Conservation (phyloP, 495 filamentous ascomycete genomes). For the Neurospora sp. region DNA sequence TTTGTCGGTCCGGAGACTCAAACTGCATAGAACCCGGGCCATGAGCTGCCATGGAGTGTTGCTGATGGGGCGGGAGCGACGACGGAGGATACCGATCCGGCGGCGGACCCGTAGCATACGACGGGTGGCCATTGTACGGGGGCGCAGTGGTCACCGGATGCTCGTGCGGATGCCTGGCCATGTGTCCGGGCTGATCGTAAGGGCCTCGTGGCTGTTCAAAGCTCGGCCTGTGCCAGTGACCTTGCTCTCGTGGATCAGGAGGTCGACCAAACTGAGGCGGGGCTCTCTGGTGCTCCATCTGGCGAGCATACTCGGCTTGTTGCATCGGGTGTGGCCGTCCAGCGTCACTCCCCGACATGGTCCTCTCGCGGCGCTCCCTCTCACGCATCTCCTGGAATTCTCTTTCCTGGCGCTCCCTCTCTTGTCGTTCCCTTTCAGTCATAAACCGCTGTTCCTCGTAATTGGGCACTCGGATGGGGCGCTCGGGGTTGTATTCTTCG, state of each 20-base stretch:
- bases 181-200: conserved; percentile 29
- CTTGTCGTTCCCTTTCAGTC: conserved; percentile 27
- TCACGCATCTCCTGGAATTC: not conserved
- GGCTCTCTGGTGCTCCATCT: conserved; percentile 20
- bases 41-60: conserved; percentile 29
- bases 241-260: conserved; percentile 35
- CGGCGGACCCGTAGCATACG: conserved; percentile 34
- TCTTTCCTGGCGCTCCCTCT: conserved; percentile 28
- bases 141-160: conserved; percentile 30
- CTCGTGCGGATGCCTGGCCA: conserved; percentile 30
- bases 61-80: conserved; percentile 29
- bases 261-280: conserved; percentile 30
- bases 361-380: conserved; percentile 28
- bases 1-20: conserved; percentile 41
- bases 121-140: conserved; percentile 36
- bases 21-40: conserved; percentile 26
- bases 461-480: conserved; percentile 30
- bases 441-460: conserved; percentile 25
- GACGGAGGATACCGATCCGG: conserved; percentile 38
- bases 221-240: conserved; percentile 30
- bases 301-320: conserved; percentile 18
- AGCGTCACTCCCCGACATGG: conserved; percentile 24
- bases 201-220: conserved; percentile 31
- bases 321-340: conserved; percentile 18
- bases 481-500: conserved; percentile 38